Conservation (phyloP, 441 rosid species). For the Pelargonium myrrhifolium region DNA sequence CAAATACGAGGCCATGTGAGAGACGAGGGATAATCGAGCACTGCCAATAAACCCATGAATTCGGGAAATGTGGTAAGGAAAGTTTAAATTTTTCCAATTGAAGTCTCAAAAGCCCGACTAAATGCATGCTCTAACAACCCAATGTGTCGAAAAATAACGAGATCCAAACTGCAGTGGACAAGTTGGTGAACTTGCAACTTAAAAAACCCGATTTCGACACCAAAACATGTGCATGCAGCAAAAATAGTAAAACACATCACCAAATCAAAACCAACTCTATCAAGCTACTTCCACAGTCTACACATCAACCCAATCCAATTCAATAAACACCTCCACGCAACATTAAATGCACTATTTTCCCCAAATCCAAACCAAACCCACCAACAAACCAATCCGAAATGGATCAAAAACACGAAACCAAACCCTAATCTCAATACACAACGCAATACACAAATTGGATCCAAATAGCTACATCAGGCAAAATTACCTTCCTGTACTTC, state of each 20-base stretch:
- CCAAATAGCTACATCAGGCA: not conserved
- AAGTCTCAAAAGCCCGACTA: not conserved
- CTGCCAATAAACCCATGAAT: no score
- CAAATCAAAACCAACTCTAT: not conserved
- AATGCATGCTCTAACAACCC: not conserved
- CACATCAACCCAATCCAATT: not conserved
- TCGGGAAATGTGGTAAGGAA: no score
- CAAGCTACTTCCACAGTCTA: not conserved
- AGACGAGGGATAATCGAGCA: no score
- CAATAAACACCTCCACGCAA: not conserved
- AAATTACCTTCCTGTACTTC: conserved; percentile 66
- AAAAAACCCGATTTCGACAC: not conserved
- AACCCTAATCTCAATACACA: not conserved
- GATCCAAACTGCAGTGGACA: not conserved
- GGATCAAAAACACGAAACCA: conserved; percentile 4
- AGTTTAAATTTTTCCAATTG: not conserved
- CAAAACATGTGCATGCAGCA: not conserved
- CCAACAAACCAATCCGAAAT: not conserved
- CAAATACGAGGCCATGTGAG: not conserved
- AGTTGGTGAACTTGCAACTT: not conserved
- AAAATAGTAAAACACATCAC: not conserved
- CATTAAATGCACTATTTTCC: not conserved
- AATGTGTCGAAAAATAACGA: not conserved
- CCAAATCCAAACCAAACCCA: not conserved
- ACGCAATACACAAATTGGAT: conserved; percentile 10